phyloP scores from a whole-genome alignment of 2,329 filamentous ascomycete species.

The Berkeleyomyces rouxiae region DNA sequence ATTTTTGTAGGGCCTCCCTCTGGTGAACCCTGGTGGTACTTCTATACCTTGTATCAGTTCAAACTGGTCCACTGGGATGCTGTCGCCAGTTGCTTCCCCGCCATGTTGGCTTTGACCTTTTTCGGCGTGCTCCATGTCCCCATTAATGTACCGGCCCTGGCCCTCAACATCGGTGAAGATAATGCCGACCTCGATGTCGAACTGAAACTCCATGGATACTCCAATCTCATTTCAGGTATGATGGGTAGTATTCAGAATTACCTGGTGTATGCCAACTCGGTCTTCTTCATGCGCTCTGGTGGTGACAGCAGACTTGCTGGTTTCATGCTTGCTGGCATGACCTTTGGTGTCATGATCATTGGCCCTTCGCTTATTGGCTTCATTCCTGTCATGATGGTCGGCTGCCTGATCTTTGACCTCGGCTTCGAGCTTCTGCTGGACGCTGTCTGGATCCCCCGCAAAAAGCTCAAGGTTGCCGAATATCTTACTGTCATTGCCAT shows the following conservation, averaged over 20 bases:
- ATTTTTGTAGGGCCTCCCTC: constrained; percentile 76
- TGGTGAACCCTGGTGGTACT: constrained; percentile 89
- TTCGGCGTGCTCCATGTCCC: constrained; percentile 94
- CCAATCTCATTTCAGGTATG: constrained; percentile 77
- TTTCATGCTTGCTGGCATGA: constrained; percentile 64
- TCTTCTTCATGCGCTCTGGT: constrained; percentile 90
- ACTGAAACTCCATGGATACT: constrained; percentile 79
- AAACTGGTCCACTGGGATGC: constrained; percentile 68
- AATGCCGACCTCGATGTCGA: constrained; percentile 83
- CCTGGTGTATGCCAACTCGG: constrained; percentile 89
- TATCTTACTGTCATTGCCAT: constrained; percentile 83
- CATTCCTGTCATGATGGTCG: constrained; percentile 94
- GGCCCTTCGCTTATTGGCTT: constrained; percentile 81
- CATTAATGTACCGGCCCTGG: constrained; percentile 91
- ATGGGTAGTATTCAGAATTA: constrained; percentile 91
- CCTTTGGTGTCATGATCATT: constrained; percentile 65
- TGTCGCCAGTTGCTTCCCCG: constrained; percentile 67
- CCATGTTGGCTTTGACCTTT: constrained; percentile 94
- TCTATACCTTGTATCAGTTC: constrained; percentile 89
- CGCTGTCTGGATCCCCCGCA: constrained; percentile 74
- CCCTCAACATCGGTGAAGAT: constrained; percentile 79
- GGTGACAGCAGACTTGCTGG: constrained; percentile 77
- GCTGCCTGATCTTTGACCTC: constrained; percentile 83
- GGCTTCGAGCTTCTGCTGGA: constrained; percentile 85
- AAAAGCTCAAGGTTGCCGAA: constrained; percentile 72